Base-by-base conservation (phyloP, 225 moss, liverwort and hornwort genomes). In the Takakia lepidozioides region DNA sequence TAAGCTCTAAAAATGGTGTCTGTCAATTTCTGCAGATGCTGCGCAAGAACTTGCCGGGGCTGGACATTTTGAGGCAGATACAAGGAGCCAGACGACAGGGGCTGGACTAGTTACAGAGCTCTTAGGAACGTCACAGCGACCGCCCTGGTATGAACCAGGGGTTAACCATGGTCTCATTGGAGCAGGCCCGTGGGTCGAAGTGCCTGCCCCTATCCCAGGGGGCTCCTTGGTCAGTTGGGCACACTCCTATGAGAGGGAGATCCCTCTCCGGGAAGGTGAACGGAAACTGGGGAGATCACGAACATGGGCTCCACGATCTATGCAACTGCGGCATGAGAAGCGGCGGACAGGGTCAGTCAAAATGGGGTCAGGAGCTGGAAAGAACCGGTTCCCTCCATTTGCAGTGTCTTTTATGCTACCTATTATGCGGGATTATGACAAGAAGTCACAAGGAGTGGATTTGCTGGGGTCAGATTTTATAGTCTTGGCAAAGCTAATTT, bases 361-460 rank as follows among this genome's bases (percentile, higher is more conserved):
- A 65, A 14, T 14, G 7, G 24, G 49, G 46, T 13, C 19, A 49
- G 34, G 46, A 16, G 41, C 17, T 10, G 59, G 65, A 13, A 61
- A 43, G 53, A 74, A 74, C 17, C 27, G 8, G 21, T 95, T 90
- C 60, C 82, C 86, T 58, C 55, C 80, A 51, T 67, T 95, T 37
- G 95, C 95, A 49, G 73, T 79, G 19, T 61, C 81, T 26, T 95
- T 95, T 60, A 95, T 95, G 95, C 80, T 95, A 43, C 95, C 95
- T n/a, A 69, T 95, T 17, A 95, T 95, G 95, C 76, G 84, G 17
- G 84, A 86, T 25, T 84, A 84, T 57, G 95, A 95, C 55, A 86
- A 80, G 63, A 80, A 73, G 55, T 67, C 72, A 38, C 84, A 75
- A n/a, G 78, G 80, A 45, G 76, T 90, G 48, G 87, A 90, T 54